Percentiles rank a stretch among this genome's conserved stretches.
phyloP scores from a whole-genome alignment of 2,329 filamentous ascomycete species.

The Botrytis cinerea region DNA sequence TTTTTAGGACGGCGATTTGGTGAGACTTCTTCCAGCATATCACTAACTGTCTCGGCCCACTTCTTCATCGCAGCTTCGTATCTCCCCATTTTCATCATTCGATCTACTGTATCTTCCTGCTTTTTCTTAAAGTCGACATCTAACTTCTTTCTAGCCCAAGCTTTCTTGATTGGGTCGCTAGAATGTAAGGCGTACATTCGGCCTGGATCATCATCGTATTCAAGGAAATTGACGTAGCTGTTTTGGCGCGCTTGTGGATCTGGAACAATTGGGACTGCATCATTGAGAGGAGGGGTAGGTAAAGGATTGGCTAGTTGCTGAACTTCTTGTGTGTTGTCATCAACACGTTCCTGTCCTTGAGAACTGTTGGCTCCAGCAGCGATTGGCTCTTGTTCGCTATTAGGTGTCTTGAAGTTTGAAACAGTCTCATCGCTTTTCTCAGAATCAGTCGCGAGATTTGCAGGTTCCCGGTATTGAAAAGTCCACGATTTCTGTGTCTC shows the following conservation, averaged over 20 bases:
- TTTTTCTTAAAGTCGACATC: neutral
- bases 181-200: neutral
- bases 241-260: neutral
- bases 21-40: neutral
- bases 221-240: neutral
- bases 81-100: neutral
- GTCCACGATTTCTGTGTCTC: neutral
- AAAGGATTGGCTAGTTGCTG: neutral
- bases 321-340: neutral
- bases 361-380: neutral
- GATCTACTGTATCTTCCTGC: neutral
- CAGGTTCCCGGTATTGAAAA: neutral
- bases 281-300: neutral
- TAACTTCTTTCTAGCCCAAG: neutral
- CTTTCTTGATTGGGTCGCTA: neutral
- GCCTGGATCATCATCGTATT: neutral
- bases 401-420: neutral
- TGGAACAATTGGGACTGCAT: neutral
- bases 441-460: accelerated
- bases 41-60: neutral
- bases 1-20: neutral
- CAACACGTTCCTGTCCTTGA: neutral
- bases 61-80: neutral
- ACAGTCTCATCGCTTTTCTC: neutral
- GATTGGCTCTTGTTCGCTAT: neutral